phyloP scores from a whole-genome alignment of 1,284 basidiomycete genomes.

The Marasmius tenuissimus region DNA sequence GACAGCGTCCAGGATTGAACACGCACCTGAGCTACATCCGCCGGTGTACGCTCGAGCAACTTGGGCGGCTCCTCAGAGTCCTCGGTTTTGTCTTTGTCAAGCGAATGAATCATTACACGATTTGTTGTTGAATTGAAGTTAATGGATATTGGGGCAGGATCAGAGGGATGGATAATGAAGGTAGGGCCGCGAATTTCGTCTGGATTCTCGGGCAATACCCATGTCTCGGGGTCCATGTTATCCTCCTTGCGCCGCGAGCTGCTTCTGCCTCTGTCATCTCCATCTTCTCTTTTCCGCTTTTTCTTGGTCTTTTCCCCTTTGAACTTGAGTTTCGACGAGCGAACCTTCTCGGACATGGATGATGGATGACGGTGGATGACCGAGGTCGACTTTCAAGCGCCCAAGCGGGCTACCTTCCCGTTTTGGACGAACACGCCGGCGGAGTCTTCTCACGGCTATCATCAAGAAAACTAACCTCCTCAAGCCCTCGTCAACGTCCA shows the following conservation, averaged over 20 bases:
- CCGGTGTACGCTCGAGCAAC: constrained; percentile 64
- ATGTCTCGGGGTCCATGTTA: constrained; percentile 67
- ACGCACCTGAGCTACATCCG: constrained; percentile 78
- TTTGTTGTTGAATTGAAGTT: constrained; percentile 79
- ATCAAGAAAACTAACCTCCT: background rate
- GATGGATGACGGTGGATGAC: background rate
- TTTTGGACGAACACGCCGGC: background rate
- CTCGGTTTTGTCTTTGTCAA: constrained; percentile 61
- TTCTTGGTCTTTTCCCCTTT: constrained; percentile 84
- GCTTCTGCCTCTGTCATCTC: constrained; percentile 43
- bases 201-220: constrained; percentile 74
- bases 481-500: background rate
- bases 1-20: background rate
- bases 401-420: background rate
- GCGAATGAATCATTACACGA: constrained; percentile 58
- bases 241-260: constrained; percentile 57
- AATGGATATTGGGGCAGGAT: constrained; percentile 70
- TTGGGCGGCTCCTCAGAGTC: constrained; percentile 37
- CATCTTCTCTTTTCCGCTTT: constrained; percentile 71
- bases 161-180: constrained; percentile 78
- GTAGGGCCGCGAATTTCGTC: constrained; percentile 80
- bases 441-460: background rate
- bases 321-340: constrained; percentile 77
- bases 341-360: constrained; percentile 53
- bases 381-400: background rate